Conservation (phyloP, 768 basidiomycete genomes). For the Mycena maculata region DNA sequence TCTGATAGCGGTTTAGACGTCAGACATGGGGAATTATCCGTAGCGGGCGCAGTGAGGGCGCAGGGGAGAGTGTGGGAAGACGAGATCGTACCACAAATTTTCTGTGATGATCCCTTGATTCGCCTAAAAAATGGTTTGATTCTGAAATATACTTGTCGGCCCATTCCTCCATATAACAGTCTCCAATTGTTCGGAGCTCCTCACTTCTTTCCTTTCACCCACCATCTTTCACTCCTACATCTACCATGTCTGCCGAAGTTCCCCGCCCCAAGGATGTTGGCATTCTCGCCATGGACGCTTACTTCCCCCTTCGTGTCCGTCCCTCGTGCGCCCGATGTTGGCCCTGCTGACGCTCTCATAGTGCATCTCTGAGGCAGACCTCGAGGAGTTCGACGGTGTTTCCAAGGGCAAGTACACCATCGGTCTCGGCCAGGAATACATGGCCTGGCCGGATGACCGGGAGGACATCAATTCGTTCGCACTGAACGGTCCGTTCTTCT, state of each 20-base stretch:
- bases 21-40: too few species aligned
- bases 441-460: conserved; percentile 98
- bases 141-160: background rate
- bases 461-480: conserved; percentile 99
- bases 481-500: conserved; percentile 76
- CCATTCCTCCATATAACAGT: background rate
- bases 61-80: background rate
- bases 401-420: conserved; percentile 98
- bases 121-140: background rate
- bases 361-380: conserved; percentile 95
- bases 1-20: too few species aligned
- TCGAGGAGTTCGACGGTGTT: conserved; percentile 94
- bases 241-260: conserved; percentile 46
- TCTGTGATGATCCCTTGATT: background rate
- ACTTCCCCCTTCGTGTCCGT: conserved; percentile 91
- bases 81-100: too few species aligned
- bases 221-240: conserved; percentile 25
- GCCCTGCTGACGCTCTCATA: conserved; percentile 46
- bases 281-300: conserved; percentile 92
- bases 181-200: background rate
- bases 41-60: background rate
- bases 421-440: conserved; percentile 95
- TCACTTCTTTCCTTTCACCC: conserved; percentile 24
- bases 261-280: conserved; percentile 92
- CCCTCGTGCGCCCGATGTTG: conserved; percentile 1